Evolutionary conservation across 495 filamentous ascomycete species (phyloP).

Genomic region (Aspergillus coremiiformis): DNA sequence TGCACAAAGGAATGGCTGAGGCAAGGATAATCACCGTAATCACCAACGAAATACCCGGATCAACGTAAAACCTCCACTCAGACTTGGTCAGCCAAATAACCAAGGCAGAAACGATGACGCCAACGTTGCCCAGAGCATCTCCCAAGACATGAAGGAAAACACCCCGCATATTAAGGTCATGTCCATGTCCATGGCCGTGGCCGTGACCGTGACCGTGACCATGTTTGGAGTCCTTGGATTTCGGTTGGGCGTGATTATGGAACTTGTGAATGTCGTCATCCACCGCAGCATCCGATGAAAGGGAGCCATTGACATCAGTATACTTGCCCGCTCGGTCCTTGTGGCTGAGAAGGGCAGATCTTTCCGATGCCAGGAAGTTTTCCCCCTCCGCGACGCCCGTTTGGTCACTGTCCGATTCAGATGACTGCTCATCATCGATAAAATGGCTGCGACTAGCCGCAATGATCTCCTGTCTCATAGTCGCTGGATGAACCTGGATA

Average conservation of each 20-base stretch:
- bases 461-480: conserved; percentile 86
- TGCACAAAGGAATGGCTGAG: conserved; percentile 86
- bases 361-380: conserved; percentile 34
- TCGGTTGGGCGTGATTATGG: conserved; percentile 80
- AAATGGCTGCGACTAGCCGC: conserved; percentile 54
- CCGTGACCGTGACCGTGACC: conserved; percentile 62
- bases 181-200: conserved; percentile 66
- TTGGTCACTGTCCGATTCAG: conserved; percentile 46
- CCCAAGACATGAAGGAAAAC: conserved; percentile 95
- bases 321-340: conserved; percentile 33
- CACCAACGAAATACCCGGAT: conserved; percentile 89
- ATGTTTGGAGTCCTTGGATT: conserved; percentile 48
- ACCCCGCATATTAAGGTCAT: conserved; percentile 97
- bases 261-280: conserved; percentile 33
- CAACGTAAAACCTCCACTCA: conserved; percentile 67
- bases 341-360: conserved; percentile 28
- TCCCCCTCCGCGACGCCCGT: conserved; percentile 41
- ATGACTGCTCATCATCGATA: conserved; percentile 44
- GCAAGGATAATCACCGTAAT: conserved; percentile 92
- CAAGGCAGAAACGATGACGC: conserved; percentile 88
- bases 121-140: conserved; percentile 93
- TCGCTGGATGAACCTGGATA: conserved; percentile 80
- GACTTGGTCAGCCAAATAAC: conserved; percentile 82
- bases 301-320: conserved; percentile 22
- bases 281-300: conserved; percentile 2